phyloP scores from a whole-genome alignment of 352 stramenopile genomes.

The Sclerospora graminicola region DNA sequence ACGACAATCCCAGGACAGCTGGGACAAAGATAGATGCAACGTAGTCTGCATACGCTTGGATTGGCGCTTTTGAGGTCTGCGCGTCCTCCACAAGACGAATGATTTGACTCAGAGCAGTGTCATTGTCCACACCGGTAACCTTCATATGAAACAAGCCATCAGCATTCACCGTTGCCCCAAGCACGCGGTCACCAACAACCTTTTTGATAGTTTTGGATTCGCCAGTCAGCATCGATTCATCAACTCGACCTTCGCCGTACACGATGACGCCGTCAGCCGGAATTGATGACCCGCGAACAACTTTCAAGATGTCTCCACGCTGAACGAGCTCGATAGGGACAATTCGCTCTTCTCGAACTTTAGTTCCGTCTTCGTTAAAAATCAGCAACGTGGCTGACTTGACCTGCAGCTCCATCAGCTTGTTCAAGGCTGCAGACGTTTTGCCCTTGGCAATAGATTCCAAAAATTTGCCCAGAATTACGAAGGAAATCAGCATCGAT shows the following conservation, averaged over 20 bases:
- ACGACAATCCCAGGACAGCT: constrained; percentile 86
- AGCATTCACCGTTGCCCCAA: constrained; percentile 89
- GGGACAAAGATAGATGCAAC: constrained; percentile 95
- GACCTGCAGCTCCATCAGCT: constrained; percentile 93
- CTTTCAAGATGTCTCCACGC: constrained; percentile 88
- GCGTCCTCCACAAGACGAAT: constrained; percentile 97
- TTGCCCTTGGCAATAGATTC: constrained; percentile 89
- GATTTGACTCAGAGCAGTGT: constrained; percentile 95
- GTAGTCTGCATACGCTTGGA: constrained; percentile 96
- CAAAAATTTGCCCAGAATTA: constrained; percentile 97
- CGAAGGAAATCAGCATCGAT: constrained; percentile 97
- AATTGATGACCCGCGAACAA: constrained; percentile 87
- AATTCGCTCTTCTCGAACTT: constrained; percentile 56
- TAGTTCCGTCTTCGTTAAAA: constrained; percentile 42
- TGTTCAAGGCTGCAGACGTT: constrained; percentile 92
- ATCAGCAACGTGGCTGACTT: constrained; percentile 91
- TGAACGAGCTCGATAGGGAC: constrained; percentile 87
- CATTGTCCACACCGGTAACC: constrained; percentile 88
- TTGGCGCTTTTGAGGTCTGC: constrained; percentile 95
- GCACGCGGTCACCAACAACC: constrained; percentile 64
- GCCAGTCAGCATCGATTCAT: constrained; percentile 93
- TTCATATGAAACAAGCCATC: constrained; percentile 88
- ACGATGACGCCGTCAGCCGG: constrained; percentile 90
- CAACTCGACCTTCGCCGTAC: constrained; percentile 82
- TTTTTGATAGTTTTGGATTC: constrained; percentile 94